Base-by-base conservation (phyloP, 345 rosid genomes). In the Pistacia atlantica region DNA sequence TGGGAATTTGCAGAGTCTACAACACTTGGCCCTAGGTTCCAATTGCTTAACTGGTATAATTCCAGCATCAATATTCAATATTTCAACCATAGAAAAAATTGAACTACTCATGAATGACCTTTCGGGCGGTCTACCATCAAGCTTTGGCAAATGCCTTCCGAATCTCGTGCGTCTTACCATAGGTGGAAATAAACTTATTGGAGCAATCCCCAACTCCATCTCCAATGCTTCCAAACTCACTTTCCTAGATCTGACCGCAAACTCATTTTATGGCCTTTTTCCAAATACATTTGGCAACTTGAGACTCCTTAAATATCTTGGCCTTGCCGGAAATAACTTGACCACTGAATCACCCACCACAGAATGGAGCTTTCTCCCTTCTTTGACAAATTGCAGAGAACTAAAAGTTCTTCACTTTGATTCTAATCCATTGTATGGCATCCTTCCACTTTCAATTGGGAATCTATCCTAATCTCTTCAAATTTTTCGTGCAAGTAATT, bases 31-130 rank as follows among this genome's bases (percentile, higher is more conserved):
- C 28, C 28, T 52, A 5, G 62, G 60, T 3, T 11, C 2, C 18
- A 80, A 72, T 77, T 28, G 35, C 8, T 63, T 76, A 7, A 67
- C 51, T 16, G 80, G 82, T 49, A 9, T 28, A 9, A 67, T 82
- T 16, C 85, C 80, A 13, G 31, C 65, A 25, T 6, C 56, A 6
- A 77, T 77, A 69, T 77, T 77, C 75, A 77, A 78, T 51, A 65
- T 71, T 18, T 68, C 81, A 28, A 42, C 62, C 10, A 2, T 75
- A 2, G 3, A 8, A 52, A 4, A 54, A 6, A 13, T 72, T 16
- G 2, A n/a, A 1, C 62, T 58, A 10, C 0, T 0, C 2, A 1
- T 0, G 9, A 58, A 58, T 22, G 7, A 58, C 33, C 74, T 77
- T 4, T 69, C 69, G 10, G 70, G 80, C 1, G 0, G 12, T 18